A percentile compares a stretch with the other conserved stretches of the same genome.
phyloP scores from a whole-genome alignment of 805 yeast genomes.

The Candida quercuum region DNA sequence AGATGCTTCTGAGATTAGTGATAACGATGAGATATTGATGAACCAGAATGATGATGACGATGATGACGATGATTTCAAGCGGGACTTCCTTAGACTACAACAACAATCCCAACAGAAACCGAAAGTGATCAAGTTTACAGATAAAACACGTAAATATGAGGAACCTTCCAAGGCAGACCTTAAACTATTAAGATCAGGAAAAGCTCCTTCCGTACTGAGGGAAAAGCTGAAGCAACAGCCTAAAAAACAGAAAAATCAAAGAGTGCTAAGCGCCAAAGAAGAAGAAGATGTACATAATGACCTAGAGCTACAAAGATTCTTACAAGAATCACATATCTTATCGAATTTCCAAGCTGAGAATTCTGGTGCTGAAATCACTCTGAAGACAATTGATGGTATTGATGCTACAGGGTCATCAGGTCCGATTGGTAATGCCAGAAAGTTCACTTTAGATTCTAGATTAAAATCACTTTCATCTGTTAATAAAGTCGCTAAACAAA shows the following conservation, averaged over 20 bases:
- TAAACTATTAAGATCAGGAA: slow-evolving; percentile 53
- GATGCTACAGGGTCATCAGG: slow-evolving; percentile 21
- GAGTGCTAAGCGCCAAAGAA: slow-evolving; percentile 24
- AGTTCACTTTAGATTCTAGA: slow-evolving; percentile 56
- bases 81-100: slow-evolving; percentile 7
- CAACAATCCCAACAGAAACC: slow-evolving; percentile 10
- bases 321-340: slow-evolving; percentile 66
- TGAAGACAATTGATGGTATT: slow-evolving; percentile 49
- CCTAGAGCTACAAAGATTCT: slow-evolving; percentile 62
- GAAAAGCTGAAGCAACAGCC: slow-evolving; percentile 10
- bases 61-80: slow-evolving; percentile 15
- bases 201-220: slow-evolving; percentile 38
- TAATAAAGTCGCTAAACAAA: slow-evolving; percentile 36
- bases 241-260: slow-evolving; percentile 6
- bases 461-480: slow-evolving; percentile 42
- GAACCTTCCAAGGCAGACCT: slow-evolving; percentile 42
- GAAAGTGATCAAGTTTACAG: slow-evolving; percentile 35
- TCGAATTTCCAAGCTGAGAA: slow-evolving; percentile 27
- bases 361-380: slow-evolving; percentile 60
- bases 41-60: slow-evolving; percentile 12
- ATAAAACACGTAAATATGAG: slow-evolving; percentile 23
- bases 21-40: slow-evolving; percentile 6
- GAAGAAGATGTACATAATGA: slow-evolving; percentile 62
- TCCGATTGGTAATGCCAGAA: slow-evolving; percentile 59
- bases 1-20: slow-evolving; percentile 17